These are phyloP conservation scores for Willaertia magna DNA, from an alignment of 208 protist genomes.

Conservation along the genomic window DNA sequence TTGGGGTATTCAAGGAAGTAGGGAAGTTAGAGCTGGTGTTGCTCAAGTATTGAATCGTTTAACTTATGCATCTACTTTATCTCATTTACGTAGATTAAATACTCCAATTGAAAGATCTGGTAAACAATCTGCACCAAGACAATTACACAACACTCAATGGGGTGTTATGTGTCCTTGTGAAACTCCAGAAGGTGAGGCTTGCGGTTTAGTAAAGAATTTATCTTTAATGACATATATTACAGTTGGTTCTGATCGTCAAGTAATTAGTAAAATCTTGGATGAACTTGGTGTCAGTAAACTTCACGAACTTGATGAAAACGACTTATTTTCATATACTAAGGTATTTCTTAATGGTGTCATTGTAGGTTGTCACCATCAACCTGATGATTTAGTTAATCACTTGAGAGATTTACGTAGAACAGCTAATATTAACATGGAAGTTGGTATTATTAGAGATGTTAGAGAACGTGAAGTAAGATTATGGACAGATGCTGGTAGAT, in stretches of 20 bases:
- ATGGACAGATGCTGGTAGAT: constrained; percentile 59
- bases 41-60: constrained; percentile 86
- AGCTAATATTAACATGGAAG: constrained; percentile 30
- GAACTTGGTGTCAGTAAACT: constrained; percentile 14
- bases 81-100: constrained; percentile 91
- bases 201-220: constrained; percentile 90
- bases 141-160: constrained; percentile 94
- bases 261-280: constrained; percentile 55
- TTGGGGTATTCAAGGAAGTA: constrained; percentile 53
- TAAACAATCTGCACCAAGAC: constrained; percentile 78
- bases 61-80: constrained; percentile 89
- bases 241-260: constrained; percentile 21
- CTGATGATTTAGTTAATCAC: constrained; percentile 40
- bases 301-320: constrained; percentile 35
- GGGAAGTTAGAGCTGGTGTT: constrained; percentile 48
- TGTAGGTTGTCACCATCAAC: constrained; percentile 65
- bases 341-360: constrained; percentile 86
- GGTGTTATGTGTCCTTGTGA: constrained; percentile 88
- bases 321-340: constrained; percentile 61
- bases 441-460: constrained; percentile 48
- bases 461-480: constrained; percentile 54
- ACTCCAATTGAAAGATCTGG: constrained; percentile 80
- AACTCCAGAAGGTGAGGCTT: constrained; percentile 81
- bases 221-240: constrained; percentile 66
- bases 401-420: constrained; percentile 42